Percentiles rank a stretch among this genome's conserved stretches.
Evolutionary conservation across 225 moss, liverwort and hornwort genomes (phyloP).

Genomic region (Rhytidiadelphus loreus): DNA sequence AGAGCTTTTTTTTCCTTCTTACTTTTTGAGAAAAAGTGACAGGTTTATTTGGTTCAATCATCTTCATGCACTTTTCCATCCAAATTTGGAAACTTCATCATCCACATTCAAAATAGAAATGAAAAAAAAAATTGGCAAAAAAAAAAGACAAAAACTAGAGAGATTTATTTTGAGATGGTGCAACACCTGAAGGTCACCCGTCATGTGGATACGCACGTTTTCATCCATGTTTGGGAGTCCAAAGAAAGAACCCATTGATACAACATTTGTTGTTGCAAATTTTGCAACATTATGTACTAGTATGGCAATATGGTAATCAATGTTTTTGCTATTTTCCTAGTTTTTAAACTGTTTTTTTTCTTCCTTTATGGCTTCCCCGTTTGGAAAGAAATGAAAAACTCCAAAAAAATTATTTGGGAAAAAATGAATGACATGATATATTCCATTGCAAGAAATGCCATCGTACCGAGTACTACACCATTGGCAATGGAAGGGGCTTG

Average conservation of each 20-base stretch:
- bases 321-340: too few species aligned
- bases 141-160: neutral
- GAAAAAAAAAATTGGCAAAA: neutral
- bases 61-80: neutral
- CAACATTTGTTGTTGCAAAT: neutral
- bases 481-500: neutral
- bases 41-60: too few species aligned
- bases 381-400: neutral
- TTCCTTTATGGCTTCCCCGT: neutral
- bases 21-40: neutral
- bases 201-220: accelerated
- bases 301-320: too few species aligned
- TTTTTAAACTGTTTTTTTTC: neutral
- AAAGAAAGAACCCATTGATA: neutral
- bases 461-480: neutral
- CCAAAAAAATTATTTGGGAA: too few species aligned
- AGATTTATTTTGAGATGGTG: neutral
- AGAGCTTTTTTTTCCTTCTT: too few species aligned
- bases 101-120: neutral
- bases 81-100: neutral
- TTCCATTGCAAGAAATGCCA: neutral
- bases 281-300: accelerated
- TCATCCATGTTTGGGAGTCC: neutral
- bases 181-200: accelerated
- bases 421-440: neutral